These are phyloP conservation scores for Leccinum insigne DNA, from an alignment of 1,284 basidiomycete species.

Conservation along the genomic window DNA sequence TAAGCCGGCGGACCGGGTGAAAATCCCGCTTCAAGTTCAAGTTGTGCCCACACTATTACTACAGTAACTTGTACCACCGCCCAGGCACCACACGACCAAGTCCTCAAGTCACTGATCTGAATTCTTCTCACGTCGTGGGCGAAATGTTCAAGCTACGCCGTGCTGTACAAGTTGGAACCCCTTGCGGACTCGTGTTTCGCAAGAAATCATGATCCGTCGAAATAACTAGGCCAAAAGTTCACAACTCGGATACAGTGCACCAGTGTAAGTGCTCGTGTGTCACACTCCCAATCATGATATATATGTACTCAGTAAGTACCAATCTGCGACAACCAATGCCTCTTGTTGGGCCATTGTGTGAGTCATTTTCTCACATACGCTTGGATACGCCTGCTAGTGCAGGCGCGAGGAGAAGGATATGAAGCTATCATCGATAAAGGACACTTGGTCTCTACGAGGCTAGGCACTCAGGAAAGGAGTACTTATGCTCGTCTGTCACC, in stretches of 20 bases:
- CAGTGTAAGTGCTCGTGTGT: neutral
- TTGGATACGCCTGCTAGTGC: too few species aligned
- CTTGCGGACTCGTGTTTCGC: neutral
- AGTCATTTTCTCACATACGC: too few species aligned
- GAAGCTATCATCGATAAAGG: too few species aligned
- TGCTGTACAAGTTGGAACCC: neutral
- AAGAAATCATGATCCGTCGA: neutral
- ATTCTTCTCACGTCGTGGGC: neutral
- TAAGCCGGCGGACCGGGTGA: conserved; percentile 14
- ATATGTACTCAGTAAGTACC: too few species aligned
- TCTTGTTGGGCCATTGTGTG: too few species aligned
- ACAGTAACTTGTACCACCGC: too few species aligned
- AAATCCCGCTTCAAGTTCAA: neutral
- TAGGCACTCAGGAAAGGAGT: neutral
- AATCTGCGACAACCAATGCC: too few species aligned
- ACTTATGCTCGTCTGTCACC: too few species aligned
- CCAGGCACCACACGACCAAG: too few species aligned
- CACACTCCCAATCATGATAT: too few species aligned
- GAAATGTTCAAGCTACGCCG: neutral
- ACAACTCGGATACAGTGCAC: neutral
- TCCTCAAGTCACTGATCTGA: neutral
- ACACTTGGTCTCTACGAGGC: neutral
- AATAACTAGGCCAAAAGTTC: neutral
- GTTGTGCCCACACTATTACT: too few species aligned
- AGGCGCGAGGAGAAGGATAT: too few species aligned